Evolutionary conservation across 2,329 filamentous ascomycete genomes (phyloP), one percentile per base, ranked within the genome.

Genomic region (Monilinia polystroma): DNA sequence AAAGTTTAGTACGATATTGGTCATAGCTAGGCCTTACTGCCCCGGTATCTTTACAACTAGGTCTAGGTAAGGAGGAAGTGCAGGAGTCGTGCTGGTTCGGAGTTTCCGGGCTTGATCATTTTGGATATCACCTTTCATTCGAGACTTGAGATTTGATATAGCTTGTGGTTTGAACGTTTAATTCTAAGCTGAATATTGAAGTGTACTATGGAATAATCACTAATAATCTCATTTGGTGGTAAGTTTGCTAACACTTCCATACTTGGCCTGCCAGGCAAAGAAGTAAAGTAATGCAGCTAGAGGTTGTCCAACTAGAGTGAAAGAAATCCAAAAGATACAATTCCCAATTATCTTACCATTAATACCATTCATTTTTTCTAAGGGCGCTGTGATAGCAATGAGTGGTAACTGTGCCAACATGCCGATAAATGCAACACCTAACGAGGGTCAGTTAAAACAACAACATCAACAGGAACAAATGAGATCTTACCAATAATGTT

Each of bases 181-280:
- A 23, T 8, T 23, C 4, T 56, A 6, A 23, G 14, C 11, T 23
- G 6, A 6, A 3, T 41, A 55, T 16, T 41, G 32, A 38, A 51
- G 45, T 18, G 14, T 35, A 38, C 20, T 20, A 47, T 58, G 14
- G 11, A 11, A 23, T 32, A n/a, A 32, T 3, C 5, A 14, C 41
- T 62, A 43, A 60, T 51, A n/a, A 29, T 66, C 68, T 41, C 26
- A n/a, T 67, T 65, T 66, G 35, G 56, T 53, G 32, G 32, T 32
- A 53, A 63, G 63, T 58, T 71, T 73, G 71, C 85, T 91, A 29
- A 93, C 89, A 73, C 89, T 93, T 16, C 95, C 95, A 76, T 97
- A 97, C 81, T 98, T 98, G 66, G 92, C 92, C 80, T 98, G 94
- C 94, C 95, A 99, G 1, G 93, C 93, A 77, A 98, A 98, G 78